Base-by-base conservation (phyloP, 2,329 filamentous ascomycete species). In the Hirsutella rhossiliensis region DNA sequence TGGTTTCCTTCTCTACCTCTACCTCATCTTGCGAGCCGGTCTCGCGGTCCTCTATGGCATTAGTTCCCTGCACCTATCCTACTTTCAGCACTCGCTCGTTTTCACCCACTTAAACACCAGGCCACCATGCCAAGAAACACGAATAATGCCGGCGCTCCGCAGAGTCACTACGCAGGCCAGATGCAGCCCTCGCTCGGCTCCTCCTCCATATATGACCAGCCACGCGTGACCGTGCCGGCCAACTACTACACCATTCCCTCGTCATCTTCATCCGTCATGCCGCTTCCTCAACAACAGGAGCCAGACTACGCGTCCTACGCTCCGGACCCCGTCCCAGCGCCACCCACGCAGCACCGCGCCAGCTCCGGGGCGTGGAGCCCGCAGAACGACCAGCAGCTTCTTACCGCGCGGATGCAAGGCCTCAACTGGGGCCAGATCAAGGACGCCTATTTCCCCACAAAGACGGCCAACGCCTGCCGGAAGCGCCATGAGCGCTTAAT, bases 391-490 rank as follows among this genome's bases (percentile, higher is more conserved):
- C 74, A 83, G 54, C 77, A 77, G 32, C 75, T 94, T 38, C 69
- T 90, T 49, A 66, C 69, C 38, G 84, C 86, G 15, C 77, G 87
- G 43, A 76, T 82, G 40, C 77, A 81, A 55, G 84, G 84, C 20
- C 73, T 88, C 59, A 90, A 89, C 63, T 94, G 87, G 87, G 75
- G 77, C 43, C 82, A 86, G 54, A 92, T 94, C 57, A 81, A 87
- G 54, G 71, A 72, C 48, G 76, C 73, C 48, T 78, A 87, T 63
- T 94, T 94, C 60, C 83, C 82, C 1, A 72, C 65, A 59, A 94
- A 94, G 68, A 79, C 77, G 9, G 68, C 82, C 46, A 92, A 92
- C 60, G 88, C 88, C 17, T 94, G 87, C 65, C 84, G 87, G 50
- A 94, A 94, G 67, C 78, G 87, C 44, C 87, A 94, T 56, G 87